phyloP scores from a whole-genome alignment of 179 eudicot genomes.

The Corrigiola litoralis region DNA sequence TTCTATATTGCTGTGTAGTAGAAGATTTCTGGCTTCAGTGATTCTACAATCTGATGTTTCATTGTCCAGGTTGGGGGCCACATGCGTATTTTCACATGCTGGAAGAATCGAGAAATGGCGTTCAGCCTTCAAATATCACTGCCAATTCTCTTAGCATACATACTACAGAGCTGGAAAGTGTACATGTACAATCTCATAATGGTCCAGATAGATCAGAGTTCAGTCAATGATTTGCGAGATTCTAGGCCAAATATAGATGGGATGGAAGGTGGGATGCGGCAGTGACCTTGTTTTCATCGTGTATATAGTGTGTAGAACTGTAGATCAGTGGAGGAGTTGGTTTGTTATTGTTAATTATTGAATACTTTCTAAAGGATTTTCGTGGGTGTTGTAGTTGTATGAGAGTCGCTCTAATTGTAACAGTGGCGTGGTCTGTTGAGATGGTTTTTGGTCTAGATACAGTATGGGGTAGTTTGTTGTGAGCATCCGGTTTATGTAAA shows the following conservation, averaged over 20 bases:
- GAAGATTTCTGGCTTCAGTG: neutral
- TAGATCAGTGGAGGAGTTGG: too few species aligned
- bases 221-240: constrained; percentile 10
- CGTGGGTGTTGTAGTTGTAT: too few species aligned
- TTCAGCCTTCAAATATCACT: constrained; percentile 23
- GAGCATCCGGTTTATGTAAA: too few species aligned
- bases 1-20: neutral
- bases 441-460: too few species aligned
- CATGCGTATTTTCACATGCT: constrained; percentile 62
- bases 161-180: constrained; percentile 38
- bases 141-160: constrained; percentile 26
- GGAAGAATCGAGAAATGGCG: constrained; percentile 45
- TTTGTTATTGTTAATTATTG: neutral
- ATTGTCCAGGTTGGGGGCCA: constrained; percentile 55
- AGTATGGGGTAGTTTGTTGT: too few species aligned
- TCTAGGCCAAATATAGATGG: constrained; percentile 36
- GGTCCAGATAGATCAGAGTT: constrained; percentile 21
- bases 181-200: constrained; percentile 20
- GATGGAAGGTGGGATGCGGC: constrained; percentile 41
- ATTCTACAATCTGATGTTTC: neutral
- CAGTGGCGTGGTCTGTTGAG: too few species aligned
- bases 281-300: constrained; percentile 3
- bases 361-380: too few species aligned
- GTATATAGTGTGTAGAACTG: constrained; percentile 16
- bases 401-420: too few species aligned